Base-by-base conservation (phyloP, 352 stramenopile genomes). In the Phytophthora hibernalis region DNA sequence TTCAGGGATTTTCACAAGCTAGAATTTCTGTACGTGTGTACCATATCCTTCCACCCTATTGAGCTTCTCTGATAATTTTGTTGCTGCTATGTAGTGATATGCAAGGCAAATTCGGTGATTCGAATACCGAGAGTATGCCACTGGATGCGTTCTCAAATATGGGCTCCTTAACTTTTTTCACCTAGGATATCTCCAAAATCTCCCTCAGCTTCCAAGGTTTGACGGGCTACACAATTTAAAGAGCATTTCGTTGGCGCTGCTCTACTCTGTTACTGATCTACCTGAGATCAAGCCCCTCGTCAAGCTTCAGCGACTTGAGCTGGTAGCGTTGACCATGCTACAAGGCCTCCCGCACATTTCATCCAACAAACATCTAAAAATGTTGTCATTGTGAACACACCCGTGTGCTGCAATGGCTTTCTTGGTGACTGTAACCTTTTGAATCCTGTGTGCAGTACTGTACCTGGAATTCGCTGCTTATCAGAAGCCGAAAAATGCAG, bases 21-120 rank as follows among this genome's bases (percentile, higher is more conserved):
- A 5, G 61, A 75, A 24, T 72, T 68, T 31, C 20, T 77, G 72
- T 80, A 60, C 15, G 68, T 71, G n/a, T 38, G 28, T 16, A 8
- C 13, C 13, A n/a, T 26, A 48, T 9, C 12, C 11, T 16, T 28
- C 6, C 15, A 11, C 18, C 24, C 18, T 12, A 31, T 20, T 18
- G 30, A 9, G 5, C 11, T 38, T 7, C 45, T 16, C n/a, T 38
- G 21, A 5, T 63, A 40, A 20, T 33, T 18, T 22, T 38, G 5
- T 44, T 72, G 18, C 77, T 77, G 9, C 35, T 15, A 35, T 51
- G 13, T n/a, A 65, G 57, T 2, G 35, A 24, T 18, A 28, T 65
- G 5, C 30, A 65, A 42, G 57, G 57, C n/a, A 57, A 58, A 37
- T 54, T 21, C 43, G 38, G 57, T n/a, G 57, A 51, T 9, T 21